Percentiles rank a stretch among this genome's conserved stretches.
phyloP scores from a whole-genome alignment of 495 filamentous ascomycete species.

The Penicillium bialowiezense region DNA sequence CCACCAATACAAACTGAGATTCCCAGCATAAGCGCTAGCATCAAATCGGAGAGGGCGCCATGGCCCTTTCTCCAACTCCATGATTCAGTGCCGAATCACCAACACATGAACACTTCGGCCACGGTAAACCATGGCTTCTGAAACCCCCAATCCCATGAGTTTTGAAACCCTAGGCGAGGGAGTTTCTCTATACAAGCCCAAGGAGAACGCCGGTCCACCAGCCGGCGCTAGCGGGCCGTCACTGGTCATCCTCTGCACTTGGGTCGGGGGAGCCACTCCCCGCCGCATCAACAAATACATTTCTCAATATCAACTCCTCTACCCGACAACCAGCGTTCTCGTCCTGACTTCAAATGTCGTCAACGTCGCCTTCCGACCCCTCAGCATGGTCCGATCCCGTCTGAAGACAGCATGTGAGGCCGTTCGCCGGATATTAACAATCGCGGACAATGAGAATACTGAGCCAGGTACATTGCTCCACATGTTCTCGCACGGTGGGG shows the following conservation, averaged over 20 bases:
- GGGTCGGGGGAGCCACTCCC: conserved; percentile 28
- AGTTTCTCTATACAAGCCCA: conserved; percentile 21
- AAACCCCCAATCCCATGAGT: conserved; percentile 4
- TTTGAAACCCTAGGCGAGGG: conserved; percentile 11
- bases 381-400: conserved; percentile 16
- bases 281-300: conserved; percentile 30
- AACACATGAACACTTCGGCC: no score
- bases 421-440: conserved; percentile 15
- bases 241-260: conserved; percentile 29
- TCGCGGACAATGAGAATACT: neutral
- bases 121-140: conserved; percentile 4
- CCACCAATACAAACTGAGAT: no score
- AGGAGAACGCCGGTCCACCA: neutral
- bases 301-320: conserved; percentile 16
- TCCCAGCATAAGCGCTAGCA: no score
- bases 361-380: conserved; percentile 17
- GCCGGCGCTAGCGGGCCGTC: conserved; percentile 7
- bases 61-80: no score
- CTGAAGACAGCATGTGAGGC: conserved; percentile 20
- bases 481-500: conserved; percentile 30
- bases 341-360: conserved; percentile 21
- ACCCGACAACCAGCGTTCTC: conserved; percentile 23
- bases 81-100: no score
- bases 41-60: no score
- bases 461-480: conserved; percentile 24